Evolutionary conservation across 2,329 filamentous ascomycete species (phyloP).

Genomic region (Diaporthe capsici): DNA sequence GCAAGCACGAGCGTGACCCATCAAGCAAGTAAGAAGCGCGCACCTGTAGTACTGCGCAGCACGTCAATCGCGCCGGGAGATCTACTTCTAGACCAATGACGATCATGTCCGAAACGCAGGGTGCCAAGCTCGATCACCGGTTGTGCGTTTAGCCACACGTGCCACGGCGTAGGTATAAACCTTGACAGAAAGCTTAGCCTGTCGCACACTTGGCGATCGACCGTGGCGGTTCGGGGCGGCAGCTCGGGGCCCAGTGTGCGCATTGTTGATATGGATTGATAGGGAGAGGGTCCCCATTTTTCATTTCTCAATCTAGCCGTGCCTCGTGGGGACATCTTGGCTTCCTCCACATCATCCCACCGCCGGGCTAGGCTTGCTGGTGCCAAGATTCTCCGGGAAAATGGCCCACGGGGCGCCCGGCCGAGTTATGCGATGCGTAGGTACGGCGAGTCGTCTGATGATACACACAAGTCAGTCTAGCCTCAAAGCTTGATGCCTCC

Average conservation of each 20-base stretch:
- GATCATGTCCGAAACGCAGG: background rate
- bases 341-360: conserved; percentile 22
- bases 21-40: background rate
- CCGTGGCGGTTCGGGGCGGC: conserved; percentile 22
- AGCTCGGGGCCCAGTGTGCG: background rate
- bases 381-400: conserved; percentile 11
- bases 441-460: conserved; percentile 13
- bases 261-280: background rate
- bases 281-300: conserved; percentile 19
- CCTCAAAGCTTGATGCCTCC: background rate
- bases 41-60: background rate
- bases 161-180: conserved; percentile 3
- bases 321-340: conserved; percentile 4
- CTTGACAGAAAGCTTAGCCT: conserved; percentile 27
- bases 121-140: conserved; percentile 5
- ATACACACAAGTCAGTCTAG: background rate
- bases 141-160: background rate
- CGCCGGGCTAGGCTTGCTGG: background rate
- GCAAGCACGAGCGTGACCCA: background rate
- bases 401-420: background rate
- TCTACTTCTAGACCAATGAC: background rate
- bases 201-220: conserved; percentile 5
- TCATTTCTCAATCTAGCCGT: conserved; percentile 16
- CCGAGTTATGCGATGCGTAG: background rate
- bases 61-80: background rate